Evolutionary conservation across 768 basidiomycete species (phyloP), one percentile per base, ranked within the genome.

Genomic region (Termitomyces sp.): DNA sequence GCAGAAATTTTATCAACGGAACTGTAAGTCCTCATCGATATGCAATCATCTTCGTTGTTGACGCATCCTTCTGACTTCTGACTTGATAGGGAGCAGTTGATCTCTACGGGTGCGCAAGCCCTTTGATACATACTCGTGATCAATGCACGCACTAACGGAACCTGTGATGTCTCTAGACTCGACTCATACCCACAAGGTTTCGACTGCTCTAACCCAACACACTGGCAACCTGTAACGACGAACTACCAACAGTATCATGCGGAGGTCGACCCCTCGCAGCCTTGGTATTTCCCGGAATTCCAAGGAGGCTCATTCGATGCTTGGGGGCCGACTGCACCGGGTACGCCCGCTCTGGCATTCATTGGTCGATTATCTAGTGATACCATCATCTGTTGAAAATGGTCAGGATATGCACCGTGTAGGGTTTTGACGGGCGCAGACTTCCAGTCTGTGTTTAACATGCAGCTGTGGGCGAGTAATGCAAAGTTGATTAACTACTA

Each of bases 401-500:
- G n/a, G 27, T 9, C 62, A 83, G 85, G 87, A 43, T 92, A 90
- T 64, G 77, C 72, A 2, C 73, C 79, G 4, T 92, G 90, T 65
- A 76, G 80, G 27, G 69, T 75, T 1, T 72, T 92, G 59, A 92
- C 89, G 12, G 88, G 88, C 3, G 74, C 86, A 1, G 77, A 86
- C 64, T 92, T 91, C 70, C 79, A 85, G 69, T 86, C 84, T 42
- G 92, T 93, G 6, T 93, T 92, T 70, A 84, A 94, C 63, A 78
- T 83, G 57, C 75, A 88, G 53, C 76, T 90, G 46, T 91, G 87
- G 87, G 90, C 91, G 10, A 79, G 81, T 49, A 93, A 92, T 69
- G 88, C 84, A 1, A 94, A 92, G 65, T 64, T 94, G 46, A 83
- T 92, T 58, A 91, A 82, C 64, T 90, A 88, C 60, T 94, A 94